phyloP scores from a whole-genome alignment of 805 yeast genomes.

The Clavispora vitiphila region DNA sequence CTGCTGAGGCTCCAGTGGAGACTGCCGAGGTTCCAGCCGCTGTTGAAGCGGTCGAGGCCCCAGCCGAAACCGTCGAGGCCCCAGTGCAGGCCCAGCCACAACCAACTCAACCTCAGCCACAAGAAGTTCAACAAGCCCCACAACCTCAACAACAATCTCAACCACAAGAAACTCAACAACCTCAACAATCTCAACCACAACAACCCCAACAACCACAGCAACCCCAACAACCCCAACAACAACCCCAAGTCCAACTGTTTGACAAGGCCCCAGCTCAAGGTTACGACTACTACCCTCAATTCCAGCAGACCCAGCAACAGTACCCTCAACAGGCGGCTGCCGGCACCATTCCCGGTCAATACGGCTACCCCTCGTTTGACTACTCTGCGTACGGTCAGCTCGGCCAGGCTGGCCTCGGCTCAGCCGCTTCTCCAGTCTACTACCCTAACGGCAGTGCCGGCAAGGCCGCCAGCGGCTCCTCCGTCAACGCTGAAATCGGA shows the following conservation, averaged over 20 bases:
- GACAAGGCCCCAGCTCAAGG: constrained; percentile 14
- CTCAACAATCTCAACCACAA: constrained; percentile 13
- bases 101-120: constrained; percentile 17
- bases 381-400: constrained; percentile 34
- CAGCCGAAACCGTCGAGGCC: constrained; percentile 2
- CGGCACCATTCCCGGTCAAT: constrained; percentile 38
- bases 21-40: constrained; percentile 1
- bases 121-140: constrained; percentile 22
- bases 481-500: constrained; percentile 22
- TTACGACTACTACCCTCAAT: constrained; percentile 17
- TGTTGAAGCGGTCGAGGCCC: constrained; percentile 6
- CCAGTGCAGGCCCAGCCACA: constrained; percentile 7
- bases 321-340: constrained; percentile 36
- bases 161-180: constrained; percentile 4
- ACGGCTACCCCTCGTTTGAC: constrained; percentile 42
- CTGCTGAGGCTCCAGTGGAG: constrained; percentile 7
- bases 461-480: constrained; percentile 20
- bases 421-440: constrained; percentile 11
- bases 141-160: constrained; percentile 3
- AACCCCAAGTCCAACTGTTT: constrained; percentile 11
- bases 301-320: constrained; percentile 25
- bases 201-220: constrained; percentile 2
- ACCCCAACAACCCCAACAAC: constrained; percentile 8
- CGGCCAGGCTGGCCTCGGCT: constrained; percentile 14
- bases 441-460: constrained; percentile 23